These are phyloP conservation scores for Hypoxylon fuscum DNA, from an alignment of 495 filamentous ascomycete species.

Conservation along the genomic window DNA sequence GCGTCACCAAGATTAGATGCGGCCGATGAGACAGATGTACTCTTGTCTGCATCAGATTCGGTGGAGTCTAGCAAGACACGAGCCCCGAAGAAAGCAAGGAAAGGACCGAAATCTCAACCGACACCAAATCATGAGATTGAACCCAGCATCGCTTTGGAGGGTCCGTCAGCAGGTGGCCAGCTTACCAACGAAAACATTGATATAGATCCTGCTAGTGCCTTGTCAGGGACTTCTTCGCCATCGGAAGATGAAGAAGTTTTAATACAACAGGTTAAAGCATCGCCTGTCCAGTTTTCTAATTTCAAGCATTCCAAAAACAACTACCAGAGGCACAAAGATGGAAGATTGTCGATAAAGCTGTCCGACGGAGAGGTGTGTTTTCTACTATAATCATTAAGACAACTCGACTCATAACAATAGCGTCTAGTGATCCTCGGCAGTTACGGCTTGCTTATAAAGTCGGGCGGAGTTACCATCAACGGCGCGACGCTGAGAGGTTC, in stretches of 20 bases:
- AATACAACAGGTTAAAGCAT: conserved; percentile 13
- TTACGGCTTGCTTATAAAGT: conserved; percentile 73
- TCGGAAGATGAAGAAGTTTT: conserved; percentile 30
- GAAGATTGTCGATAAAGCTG: conserved; percentile 46
- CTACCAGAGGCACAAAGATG: conserved; percentile 48
- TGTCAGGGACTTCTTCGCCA: conserved; percentile 24
- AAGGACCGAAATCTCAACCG: conserved; percentile 1
- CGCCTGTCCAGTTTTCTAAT: conserved; percentile 49
- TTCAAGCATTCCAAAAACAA: conserved; percentile 57
- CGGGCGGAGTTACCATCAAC: conserved; percentile 67
- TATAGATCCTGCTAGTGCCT: not conserved
- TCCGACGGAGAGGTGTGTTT: conserved; percentile 57
- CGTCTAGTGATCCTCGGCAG: conserved; percentile 74
- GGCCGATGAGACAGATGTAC: conserved; percentile 2
- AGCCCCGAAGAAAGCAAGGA: conserved; percentile 14
- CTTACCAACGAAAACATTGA: not conserved
- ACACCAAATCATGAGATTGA: conserved; percentile 24
- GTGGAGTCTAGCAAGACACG: conserved; percentile 9
- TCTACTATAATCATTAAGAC: not conserved
- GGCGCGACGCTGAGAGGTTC: conserved; percentile 70
- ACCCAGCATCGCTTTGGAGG: not conserved
- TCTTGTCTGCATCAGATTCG: not conserved
- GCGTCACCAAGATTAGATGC: not conserved
- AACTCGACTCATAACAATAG: conserved; percentile 47
- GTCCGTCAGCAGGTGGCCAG: not conserved